Evolutionary conservation across 2,329 filamentous ascomycete species (phyloP), one percentile per base, ranked within the genome.

Genomic region (Cercospora berteroae): DNA sequence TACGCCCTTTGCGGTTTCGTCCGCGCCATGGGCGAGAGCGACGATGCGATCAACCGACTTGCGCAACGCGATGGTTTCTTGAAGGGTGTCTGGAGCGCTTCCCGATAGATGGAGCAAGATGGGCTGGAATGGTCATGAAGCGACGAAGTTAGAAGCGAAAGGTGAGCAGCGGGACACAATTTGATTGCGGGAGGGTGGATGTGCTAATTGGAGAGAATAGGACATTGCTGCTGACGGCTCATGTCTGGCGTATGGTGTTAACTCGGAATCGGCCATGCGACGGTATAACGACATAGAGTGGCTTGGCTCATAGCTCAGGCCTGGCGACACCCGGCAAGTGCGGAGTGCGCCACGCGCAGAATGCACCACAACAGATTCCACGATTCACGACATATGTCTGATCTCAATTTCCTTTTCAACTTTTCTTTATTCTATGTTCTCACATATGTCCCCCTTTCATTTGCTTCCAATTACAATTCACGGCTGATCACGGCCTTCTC

Each of bases 1-100:
- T 99, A 97, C 83, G 94, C 95, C 77, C 91, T 99, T 74, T 96
- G 91, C 86, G 95, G 95, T 74, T 99, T 98, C 86, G 92, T 99
- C 79, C 91, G 95, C 78, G 92, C 94, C 78, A 95, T 97, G 89
- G 95, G 95, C 81, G 96, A 99, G 92, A 90, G 89, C 83, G 95
- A 99, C 82, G 95, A 99, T 85, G 88, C 91, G 79, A 84, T 99
- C 80, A 99, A 99, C 91, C 87, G 95, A 80, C 88, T 99, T 80
- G 87, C 94, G 76, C 95, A 99, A 89, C 89, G 92, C 77, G 96
- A 99, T 82, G 95, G 95, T 75, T 91, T 96, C 84, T 83, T 99
- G 83, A 98, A 98, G 92, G 91, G 84, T 82, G 95, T 99, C 82
- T 99, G 95, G 95, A 92, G 88, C 85, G 91, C 88, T 74, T 83